These are phyloP conservation scores for Sarcomyxa edulis DNA, from an alignment of 768 basidiomycete species.

Conservation along the genomic window DNA sequence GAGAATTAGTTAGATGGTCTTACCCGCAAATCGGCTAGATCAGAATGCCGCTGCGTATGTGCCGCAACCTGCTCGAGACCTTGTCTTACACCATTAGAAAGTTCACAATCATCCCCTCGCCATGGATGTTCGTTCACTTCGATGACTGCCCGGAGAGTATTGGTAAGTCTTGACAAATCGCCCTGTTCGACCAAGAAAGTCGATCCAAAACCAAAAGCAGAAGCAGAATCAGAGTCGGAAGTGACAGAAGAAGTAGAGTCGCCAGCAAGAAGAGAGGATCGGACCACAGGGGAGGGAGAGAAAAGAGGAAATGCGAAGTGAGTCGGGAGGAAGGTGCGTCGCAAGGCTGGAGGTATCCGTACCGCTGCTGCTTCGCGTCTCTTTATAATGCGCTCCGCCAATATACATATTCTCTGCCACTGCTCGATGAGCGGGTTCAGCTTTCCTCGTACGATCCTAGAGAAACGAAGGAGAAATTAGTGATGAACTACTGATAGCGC, in stretches of 20 bases:
- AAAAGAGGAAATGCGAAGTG: constrained; percentile 58
- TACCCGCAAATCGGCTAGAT: constrained; percentile 70
- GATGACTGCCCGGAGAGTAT: constrained; percentile 71
- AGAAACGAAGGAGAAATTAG: constrained; percentile 6
- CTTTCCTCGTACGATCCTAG: constrained; percentile 70
- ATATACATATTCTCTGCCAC: constrained; percentile 86
- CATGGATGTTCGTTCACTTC: constrained; percentile 81
- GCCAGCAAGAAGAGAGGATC: constrained; percentile 26
- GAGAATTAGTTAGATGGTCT: constrained; percentile 16
- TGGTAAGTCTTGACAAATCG: constrained; percentile 78
- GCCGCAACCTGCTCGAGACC: constrained; percentile 65
- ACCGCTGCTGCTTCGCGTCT: constrained; percentile 91
- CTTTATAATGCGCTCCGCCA: constrained; percentile 84
- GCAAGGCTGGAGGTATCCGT: constrained; percentile 62
- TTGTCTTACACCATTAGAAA: constrained; percentile 70
- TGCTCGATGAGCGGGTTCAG: constrained; percentile 78
- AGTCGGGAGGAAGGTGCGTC: constrained; percentile 62
- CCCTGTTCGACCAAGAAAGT: constrained; percentile 47
- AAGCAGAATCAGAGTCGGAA: constrained; percentile 13
- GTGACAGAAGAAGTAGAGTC: constrained; percentile 27
- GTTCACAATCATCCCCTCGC: constrained; percentile 77
- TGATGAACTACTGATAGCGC: too few relatives aligned
- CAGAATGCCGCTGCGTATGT: constrained; percentile 68
- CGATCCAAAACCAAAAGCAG: constrained; percentile 19
- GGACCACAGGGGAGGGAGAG: constrained; percentile 30